These are phyloP conservation scores for Botrytis pseudocinerea DNA, from an alignment of 2,329 filamentous ascomycete genomes.

Conservation along the genomic window DNA sequence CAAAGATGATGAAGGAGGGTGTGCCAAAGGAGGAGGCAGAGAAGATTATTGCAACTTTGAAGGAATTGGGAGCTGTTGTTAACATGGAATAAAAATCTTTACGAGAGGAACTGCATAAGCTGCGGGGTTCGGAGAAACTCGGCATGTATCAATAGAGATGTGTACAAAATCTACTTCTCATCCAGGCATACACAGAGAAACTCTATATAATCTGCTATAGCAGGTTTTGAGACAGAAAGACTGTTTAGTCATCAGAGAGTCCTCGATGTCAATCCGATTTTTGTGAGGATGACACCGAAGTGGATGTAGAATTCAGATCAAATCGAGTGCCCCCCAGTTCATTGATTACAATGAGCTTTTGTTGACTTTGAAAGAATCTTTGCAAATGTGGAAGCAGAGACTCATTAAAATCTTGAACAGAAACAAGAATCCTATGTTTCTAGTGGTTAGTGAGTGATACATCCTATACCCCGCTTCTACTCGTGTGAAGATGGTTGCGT, in stretches of 20 bases:
- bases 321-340: background rate
- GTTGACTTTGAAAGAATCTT: background rate
- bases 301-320: background rate
- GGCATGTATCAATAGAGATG: slow-evolving; percentile 40
- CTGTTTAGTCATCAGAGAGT: slow-evolving; percentile 6
- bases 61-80: slow-evolving; percentile 86
- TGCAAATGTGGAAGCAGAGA: too few relatives aligned
- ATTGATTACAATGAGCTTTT: background rate
- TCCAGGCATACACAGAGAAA: background rate
- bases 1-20: slow-evolving; percentile 98
- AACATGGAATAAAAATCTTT: slow-evolving; percentile 82
- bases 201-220: background rate
- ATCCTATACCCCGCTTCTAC: background rate
- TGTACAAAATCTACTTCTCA: slow-evolving; percentile 41
- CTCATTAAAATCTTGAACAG: background rate
- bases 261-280: background rate
- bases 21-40: slow-evolving; percentile 98
- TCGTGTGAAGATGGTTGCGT: background rate
- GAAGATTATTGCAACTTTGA: slow-evolving; percentile 95
- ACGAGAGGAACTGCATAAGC: slow-evolving; percentile 30
- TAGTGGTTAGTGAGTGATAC: background rate
- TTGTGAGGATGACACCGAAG: background rate
- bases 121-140: slow-evolving; percentile 29
- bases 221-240: background rate
- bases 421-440: background rate